Base-by-base conservation (phyloP, 306 rosid species). In the Prunus mongolica region DNA sequence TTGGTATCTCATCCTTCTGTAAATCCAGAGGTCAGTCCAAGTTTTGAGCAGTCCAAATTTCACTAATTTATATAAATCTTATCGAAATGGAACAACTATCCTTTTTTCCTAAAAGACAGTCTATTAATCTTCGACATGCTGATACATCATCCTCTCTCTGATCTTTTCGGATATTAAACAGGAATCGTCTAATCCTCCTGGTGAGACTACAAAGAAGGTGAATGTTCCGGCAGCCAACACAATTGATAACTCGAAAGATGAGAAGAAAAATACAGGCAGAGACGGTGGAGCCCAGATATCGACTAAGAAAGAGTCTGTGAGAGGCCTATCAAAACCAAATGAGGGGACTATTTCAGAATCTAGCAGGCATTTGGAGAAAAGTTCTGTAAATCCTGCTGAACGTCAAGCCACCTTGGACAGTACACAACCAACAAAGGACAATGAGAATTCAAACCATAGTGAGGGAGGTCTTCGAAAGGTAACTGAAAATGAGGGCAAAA, bases 1-100 rank as follows among this genome's bases (percentile, higher is more conserved):
- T 65, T 71, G 66, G 71, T 70, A 73, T 76, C 84, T 56, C 81
- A 60, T 55, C 61, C 74, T 3, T 68, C 75, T 41, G 72, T 67
- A 79, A 73, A 56, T 22, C 51, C 60, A 27, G 55, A 84, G 92
- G 97, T 91, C 19, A 72, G 84, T 79, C 25, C 44, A 38, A 38
- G 62, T 38, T 65, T 41, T 68, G 24, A 28, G 74, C 13, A 18
- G 18, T 57, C 20, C 63, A 9, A 57, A 22, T 57, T 57, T 12
- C 24, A 57, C 28, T 24, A 22, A 22, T 3, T 9, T 57, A 22
- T 3, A 22, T 22, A 19, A 70, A 22, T 49, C 65, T 15, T 58
- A 61, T 45, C 5, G 22, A 10, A 27, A 58, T 57, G 51, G 58
- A 73, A 38, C 8, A 45, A 60, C 12, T 14, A 41, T 55, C 24